Evolutionary conservation across 2,329 filamentous ascomycete species (phyloP).

Genomic region (Aspergillus udagawae): DNA sequence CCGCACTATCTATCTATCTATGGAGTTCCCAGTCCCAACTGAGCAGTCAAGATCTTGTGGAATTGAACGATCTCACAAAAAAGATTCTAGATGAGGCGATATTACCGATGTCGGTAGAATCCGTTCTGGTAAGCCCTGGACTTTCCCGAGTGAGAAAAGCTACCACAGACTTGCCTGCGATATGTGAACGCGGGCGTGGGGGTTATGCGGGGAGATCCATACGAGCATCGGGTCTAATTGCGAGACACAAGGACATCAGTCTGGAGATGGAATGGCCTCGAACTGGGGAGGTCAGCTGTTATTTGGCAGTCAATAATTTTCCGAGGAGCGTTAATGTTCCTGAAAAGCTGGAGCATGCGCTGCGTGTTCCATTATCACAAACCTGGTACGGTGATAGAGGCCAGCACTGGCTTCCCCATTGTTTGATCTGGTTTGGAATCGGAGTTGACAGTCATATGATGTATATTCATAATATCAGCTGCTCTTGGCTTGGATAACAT

Average conservation of each 20-base stretch:
- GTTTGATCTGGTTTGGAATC: background rate
- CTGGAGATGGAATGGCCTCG: background rate
- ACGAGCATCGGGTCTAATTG: background rate
- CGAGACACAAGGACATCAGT: background rate
- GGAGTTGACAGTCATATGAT: background rate
- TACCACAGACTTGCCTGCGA: background rate
- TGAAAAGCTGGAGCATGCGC: no score
- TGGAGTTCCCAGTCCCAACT: background rate
- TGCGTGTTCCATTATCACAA: background rate
- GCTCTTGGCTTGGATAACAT: background rate
- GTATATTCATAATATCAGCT: background rate
- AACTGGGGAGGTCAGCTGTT: background rate
- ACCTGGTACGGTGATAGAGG: background rate
- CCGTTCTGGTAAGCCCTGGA: background rate
- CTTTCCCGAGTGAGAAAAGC: background rate
- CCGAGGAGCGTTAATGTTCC: background rate
- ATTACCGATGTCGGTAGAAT: background rate
- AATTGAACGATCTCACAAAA: background rate
- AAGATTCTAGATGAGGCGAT: background rate
- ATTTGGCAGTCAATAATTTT: background rate
- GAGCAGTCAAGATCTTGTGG: background rate
- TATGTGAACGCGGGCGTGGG: background rate
- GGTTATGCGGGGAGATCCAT: background rate
- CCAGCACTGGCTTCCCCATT: background rate
- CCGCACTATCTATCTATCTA: background rate